Evolutionary conservation across 2,329 filamentous ascomycete genomes (phyloP).

Genomic region (Aspergillus vadensis): DNA sequence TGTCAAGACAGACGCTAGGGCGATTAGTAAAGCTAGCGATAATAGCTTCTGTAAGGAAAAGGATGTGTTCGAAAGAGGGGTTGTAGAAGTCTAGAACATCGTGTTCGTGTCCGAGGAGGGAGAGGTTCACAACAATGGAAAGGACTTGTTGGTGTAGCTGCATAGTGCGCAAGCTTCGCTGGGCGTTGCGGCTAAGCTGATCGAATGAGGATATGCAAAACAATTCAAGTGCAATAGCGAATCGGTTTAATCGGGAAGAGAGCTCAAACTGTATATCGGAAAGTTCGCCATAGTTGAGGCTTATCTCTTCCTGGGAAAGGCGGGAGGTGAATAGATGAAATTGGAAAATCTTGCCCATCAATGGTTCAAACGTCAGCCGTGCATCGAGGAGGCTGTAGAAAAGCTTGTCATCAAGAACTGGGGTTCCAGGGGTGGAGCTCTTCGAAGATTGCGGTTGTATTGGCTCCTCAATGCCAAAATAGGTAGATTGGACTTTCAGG

Average conservation of each 20-base stretch:
- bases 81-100: neutral
- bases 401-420: neutral
- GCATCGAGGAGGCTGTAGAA: neutral
- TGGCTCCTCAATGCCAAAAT: neutral
- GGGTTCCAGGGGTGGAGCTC: neutral
- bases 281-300: neutral
- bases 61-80: conserved; percentile 1
- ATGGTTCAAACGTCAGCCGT: neutral
- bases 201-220: neutral
- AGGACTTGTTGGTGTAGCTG: neutral
- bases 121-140: neutral
- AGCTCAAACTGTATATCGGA: neutral
- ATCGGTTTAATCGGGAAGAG: neutral
- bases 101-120: neutral
- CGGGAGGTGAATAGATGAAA: neutral
- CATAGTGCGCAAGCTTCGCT: neutral
- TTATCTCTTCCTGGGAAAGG: neutral
- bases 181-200: neutral
- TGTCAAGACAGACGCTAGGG: conserved; percentile 28
- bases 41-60: conserved; percentile 10
- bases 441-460: neutral
- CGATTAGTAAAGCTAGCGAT: conserved; percentile 10
- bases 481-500: neutral
- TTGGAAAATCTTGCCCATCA: neutral
- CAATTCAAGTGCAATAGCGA: neutral